Evolutionary conservation across 306 rosid genomes (phyloP), one percentile per base, ranked within the genome.

Genomic region (Lathyrus tuberosus): DNA sequence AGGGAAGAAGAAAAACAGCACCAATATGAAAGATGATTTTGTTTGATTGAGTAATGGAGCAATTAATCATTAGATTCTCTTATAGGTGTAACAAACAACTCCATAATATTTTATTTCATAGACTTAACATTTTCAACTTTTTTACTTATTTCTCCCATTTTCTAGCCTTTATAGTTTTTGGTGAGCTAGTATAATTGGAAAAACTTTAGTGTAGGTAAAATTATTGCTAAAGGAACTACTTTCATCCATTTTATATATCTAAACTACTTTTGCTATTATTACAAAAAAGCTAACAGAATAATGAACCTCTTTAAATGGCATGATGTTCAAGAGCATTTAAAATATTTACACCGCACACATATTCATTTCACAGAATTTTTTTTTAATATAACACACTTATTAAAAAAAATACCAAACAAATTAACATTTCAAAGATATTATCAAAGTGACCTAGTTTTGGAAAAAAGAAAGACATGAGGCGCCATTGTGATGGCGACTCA

Each of bases 11-110:
- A 65, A 13, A 6, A 4, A 62, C 5, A 33, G 44, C 11, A 30
- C 14, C 60, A 42, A 42, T 42, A 5, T 17, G 14, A 42, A 5
- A 4, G 9, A 18, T 1, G 31, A 13, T n/a, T 56, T 44, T 66
- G 73, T 31, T 28, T 66, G 22, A 12, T 58, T 15, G 12, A 58
- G 5, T 24, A 49, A 37, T 47, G 40, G 53, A 12, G 49, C 41
- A 62, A 61, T 57, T 58, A 66, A 48, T 76, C 47, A 60, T 8
- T 58, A 68, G 48, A 48, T 49, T 76, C 16, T 76, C 0, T 12
- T 43, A 17, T 53, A 30, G 65, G 71, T 73, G 28, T 46, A n/a
- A 74, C 56, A 22, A 51, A 14, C 64, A 49, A 31, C 35, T 5
- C 35, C 1, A 5, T 31, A 1, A 24, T 62, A 5, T 15, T 51